Conservation (phyloP, 805 yeast genomes). For the Maudiozyma barnettii region DNA sequence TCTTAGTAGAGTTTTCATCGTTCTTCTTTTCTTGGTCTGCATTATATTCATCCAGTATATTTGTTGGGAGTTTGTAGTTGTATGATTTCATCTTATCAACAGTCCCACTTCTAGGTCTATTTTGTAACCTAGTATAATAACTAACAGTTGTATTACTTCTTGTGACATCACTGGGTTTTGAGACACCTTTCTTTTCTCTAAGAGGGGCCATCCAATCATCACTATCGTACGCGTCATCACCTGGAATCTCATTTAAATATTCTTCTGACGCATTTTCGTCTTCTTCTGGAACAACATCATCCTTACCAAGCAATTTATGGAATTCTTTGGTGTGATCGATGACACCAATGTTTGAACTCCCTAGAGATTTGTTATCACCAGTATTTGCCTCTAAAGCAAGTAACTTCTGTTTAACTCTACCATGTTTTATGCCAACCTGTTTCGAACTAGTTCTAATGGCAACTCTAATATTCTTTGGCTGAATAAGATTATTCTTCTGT, state of each 20-base stretch:
- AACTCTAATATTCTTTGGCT: slow-evolving; percentile 28
- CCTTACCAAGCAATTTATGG: slow-evolving; percentile 22
- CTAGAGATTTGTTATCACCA: slow-evolving; percentile 7
- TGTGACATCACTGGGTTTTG: slow-evolving; percentile 6
- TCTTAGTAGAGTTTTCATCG: neutral
- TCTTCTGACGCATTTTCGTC: slow-evolving; percentile 12
- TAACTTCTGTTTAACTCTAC: slow-evolving; percentile 28
- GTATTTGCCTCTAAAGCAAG: slow-evolving; percentile 28
- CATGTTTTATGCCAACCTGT: slow-evolving; percentile 31
- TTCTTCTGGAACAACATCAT: slow-evolving; percentile 4
- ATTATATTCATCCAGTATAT: slow-evolving; percentile 15
- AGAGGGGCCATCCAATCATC: slow-evolving; percentile 28
- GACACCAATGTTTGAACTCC: slow-evolving; percentile 5
- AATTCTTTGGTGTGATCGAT: slow-evolving; percentile 29
- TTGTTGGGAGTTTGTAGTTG: slow-evolving; percentile 15
- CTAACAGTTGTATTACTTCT: slow-evolving; percentile 27
- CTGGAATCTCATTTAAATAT: slow-evolving; percentile 26
- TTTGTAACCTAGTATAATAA: slow-evolving; percentile 26
- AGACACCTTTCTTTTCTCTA: slow-evolving; percentile 13
- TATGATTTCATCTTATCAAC: slow-evolving; percentile 15
- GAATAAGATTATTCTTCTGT: slow-evolving; percentile 25
- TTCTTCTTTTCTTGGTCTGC: slow-evolving; percentile 1
- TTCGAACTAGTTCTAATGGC: slow-evolving; percentile 28
- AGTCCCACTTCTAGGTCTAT: slow-evolving; percentile 22
- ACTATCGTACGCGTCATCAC: slow-evolving; percentile 31